Percentiles rank a stretch among this genome's conserved stretches.
These are phyloP conservation scores for Termitomyces sp. DNA, from an alignment of 768 basidiomycete genomes.

Conservation along the genomic window DNA sequence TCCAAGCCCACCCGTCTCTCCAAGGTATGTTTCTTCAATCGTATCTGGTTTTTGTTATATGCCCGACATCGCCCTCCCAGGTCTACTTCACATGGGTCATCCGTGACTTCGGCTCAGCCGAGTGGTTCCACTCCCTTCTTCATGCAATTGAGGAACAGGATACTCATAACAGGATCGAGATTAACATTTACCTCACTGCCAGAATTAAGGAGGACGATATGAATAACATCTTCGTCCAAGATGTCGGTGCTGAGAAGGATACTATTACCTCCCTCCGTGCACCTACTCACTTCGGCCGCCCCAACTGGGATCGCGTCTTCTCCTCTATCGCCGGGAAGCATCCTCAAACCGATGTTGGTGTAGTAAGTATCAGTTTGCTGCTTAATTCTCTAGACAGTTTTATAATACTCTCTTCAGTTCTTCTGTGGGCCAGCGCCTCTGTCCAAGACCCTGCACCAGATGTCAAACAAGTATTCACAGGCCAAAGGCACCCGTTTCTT, in stretches of 20 bases:
- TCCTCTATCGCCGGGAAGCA: conserved; percentile 76
- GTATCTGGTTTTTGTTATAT: background rate
- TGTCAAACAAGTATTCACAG: conserved; percentile 83
- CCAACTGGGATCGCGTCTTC: conserved; percentile 82
- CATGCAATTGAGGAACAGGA: conserved; percentile 95
- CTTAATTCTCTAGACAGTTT: background rate
- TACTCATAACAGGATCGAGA: conserved; percentile 80
- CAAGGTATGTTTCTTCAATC: conserved; percentile 45
- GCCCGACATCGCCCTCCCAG: conserved; percentile 18
- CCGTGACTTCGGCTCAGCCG: conserved; percentile 84
- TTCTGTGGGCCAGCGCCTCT: conserved; percentile 84
- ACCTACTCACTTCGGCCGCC: conserved; percentile 90
- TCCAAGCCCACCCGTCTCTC: conserved; percentile 78
- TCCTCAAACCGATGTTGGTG: conserved; percentile 85
- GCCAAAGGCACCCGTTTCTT: conserved; percentile 81
- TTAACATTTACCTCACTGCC: conserved; percentile 91
- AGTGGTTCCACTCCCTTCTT: conserved; percentile 93
- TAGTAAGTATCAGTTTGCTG: conserved; percentile 44
- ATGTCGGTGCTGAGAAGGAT: conserved; percentile 91
- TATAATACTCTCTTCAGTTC: conserved; percentile 39
- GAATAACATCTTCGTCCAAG: conserved; percentile 90
- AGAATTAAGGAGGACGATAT: conserved; percentile 91
- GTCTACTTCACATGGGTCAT: conserved; percentile 96
- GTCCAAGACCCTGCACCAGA: conserved; percentile 68
- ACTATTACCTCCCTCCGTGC: conserved; percentile 86